Conservation (phyloP, 106 monocot genomes). For the Xerophyta viscosa region DNA sequence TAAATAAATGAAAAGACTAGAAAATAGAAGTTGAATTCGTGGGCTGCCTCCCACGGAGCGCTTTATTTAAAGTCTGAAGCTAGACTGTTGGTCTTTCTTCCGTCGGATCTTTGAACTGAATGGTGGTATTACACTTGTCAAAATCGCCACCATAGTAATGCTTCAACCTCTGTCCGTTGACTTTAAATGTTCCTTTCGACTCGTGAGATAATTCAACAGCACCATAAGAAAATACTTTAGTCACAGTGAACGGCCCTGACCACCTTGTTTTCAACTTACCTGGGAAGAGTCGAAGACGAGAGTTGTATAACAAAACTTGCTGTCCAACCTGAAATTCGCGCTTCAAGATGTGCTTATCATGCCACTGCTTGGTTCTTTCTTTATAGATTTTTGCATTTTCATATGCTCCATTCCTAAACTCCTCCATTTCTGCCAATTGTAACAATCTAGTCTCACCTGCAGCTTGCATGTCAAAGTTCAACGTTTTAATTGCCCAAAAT, state of each 20-base stretch:
- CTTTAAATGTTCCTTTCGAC: background rate
- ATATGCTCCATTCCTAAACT: background rate
- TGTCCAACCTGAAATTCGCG: background rate
- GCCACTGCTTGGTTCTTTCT: background rate
- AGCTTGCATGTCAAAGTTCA: background rate
- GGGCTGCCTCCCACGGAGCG: constrained; percentile 2
- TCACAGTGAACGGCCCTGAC: background rate
- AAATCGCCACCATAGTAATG: background rate
- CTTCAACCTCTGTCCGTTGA: background rate
- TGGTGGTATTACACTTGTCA: too few species aligned
- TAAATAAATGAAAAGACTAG: too few species aligned
- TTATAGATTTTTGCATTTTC: background rate
- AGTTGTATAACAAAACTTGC: background rate
- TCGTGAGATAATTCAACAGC: background rate
- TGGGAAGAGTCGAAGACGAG: background rate
- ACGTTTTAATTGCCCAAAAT: background rate
- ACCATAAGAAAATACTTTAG: background rate
- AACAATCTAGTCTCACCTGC: background rate
- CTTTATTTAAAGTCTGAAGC: background rate
- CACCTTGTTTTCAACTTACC: background rate
- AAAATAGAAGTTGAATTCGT: too few species aligned
- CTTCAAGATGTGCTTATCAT: background rate
- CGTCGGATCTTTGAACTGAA: background rate
- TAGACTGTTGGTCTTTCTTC: background rate
- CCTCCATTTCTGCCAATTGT: background rate